Conservation (phyloP, 768 basidiomycete species). For the Hygrocybe coccinea region DNA sequence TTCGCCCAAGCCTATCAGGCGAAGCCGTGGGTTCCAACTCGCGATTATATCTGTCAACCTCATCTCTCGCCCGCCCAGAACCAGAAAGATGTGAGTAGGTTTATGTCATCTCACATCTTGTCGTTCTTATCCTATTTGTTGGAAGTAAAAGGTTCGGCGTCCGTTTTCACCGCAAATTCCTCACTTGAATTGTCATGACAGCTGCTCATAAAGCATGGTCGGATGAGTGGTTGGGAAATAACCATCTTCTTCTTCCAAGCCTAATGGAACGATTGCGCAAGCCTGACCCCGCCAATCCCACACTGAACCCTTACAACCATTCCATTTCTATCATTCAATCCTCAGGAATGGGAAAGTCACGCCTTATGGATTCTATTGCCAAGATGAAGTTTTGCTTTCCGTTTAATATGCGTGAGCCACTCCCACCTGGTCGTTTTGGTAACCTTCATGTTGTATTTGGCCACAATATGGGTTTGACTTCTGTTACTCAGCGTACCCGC, state of each 20-base stretch:
- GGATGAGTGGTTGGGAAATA: slow-evolving; percentile 3
- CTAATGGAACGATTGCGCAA: slow-evolving; percentile 4
- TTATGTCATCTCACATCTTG: neutral
- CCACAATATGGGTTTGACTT: neutral
- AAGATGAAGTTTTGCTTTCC: slow-evolving; percentile 2
- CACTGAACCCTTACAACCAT: slow-evolving; percentile 3
- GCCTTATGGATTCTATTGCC: slow-evolving; percentile 3
- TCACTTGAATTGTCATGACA: neutral
- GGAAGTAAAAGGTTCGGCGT: neutral
- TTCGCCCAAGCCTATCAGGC: neutral
- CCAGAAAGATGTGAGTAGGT: neutral
- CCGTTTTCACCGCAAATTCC: neutral
- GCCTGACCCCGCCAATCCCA: neutral
- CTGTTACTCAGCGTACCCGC: slow-evolving; percentile 5
- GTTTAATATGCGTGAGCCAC: slow-evolving; percentile 4
- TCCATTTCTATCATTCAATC: slow-evolving; percentile 3
- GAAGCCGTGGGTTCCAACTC: neutral
- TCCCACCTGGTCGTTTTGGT: neutral
- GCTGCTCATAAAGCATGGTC: slow-evolving; percentile 9
- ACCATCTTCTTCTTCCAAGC: slow-evolving; percentile 3
- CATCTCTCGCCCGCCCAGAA: neutral
- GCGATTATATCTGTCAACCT: neutral
- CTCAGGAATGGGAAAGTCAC: slow-evolving; percentile 8
- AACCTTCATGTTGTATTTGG: neutral
- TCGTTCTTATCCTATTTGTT: neutral